These are phyloP conservation scores for Chlorella sp. DNA, from an alignment of 139 green algal species.

Conservation along the genomic window DNA sequence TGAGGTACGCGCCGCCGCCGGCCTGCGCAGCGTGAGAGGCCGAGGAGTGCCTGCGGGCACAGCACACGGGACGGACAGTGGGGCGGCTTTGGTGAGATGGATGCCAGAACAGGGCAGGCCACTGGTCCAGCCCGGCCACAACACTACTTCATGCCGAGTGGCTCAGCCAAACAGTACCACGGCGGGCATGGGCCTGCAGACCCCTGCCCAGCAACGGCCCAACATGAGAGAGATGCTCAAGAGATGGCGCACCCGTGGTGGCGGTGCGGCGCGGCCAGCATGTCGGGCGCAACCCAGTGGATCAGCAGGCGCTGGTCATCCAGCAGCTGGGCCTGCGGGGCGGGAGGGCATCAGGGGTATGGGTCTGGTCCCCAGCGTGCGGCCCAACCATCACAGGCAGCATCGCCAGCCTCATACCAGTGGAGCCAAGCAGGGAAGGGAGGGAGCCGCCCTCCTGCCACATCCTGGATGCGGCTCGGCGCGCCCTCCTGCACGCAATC, in stretches of 20 bases:
- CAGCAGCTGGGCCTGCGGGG: conserved; percentile 29
- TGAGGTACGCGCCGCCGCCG: conserved; percentile 15
- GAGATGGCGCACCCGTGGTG: neutral
- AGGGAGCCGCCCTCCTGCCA: neutral
- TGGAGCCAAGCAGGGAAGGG: neutral
- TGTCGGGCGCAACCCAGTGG: conserved; percentile 11
- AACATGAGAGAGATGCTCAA: neutral
- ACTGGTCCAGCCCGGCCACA: neutral
- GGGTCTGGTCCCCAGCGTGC: too few species aligned
- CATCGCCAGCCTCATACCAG: neutral
- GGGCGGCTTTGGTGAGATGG: neutral
- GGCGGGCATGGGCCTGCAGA: too few species aligned
- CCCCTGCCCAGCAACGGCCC: neutral
- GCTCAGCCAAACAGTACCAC: neutral
- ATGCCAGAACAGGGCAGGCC: neutral
- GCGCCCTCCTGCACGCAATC: neutral
- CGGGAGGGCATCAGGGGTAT: neutral
- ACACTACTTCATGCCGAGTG: neutral
- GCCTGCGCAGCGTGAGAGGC: neutral
- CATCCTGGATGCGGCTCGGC: neutral
- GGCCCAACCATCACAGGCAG: too few species aligned
- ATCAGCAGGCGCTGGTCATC: conserved; percentile 25
- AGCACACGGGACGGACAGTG: neutral
- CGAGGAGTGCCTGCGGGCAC: neutral
- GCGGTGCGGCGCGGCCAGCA: conserved; percentile 17